Conservation (phyloP, 2,329 filamentous ascomycete species). For the Colletotrichum acutatum region DNA sequence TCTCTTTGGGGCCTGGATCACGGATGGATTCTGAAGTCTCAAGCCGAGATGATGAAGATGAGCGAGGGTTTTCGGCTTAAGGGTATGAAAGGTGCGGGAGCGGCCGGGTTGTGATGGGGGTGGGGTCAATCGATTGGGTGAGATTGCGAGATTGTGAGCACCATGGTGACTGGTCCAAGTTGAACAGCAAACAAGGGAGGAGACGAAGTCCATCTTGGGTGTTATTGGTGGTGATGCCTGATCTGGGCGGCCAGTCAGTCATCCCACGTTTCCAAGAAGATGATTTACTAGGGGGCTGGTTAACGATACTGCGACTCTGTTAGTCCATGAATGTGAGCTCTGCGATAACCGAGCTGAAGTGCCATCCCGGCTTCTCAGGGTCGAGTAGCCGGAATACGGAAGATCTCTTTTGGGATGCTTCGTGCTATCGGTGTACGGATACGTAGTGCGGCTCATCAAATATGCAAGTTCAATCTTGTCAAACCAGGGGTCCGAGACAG, state of each 20-base stretch:
- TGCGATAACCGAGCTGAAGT: conserved; percentile 9
- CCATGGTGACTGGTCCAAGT: background rate
- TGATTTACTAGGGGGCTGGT: background rate
- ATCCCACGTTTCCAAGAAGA: background rate
- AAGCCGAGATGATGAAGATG: background rate
- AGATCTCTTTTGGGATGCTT: background rate
- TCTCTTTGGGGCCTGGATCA: background rate
- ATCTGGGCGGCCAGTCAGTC: background rate
- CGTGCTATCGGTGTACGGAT: background rate
- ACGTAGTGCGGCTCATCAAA: conserved; percentile 1
- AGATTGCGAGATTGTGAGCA: background rate
- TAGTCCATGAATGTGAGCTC: background rate
- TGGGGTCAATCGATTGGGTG: background rate
- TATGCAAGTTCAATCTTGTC: background rate
- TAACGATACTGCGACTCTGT: too few relatives aligned
- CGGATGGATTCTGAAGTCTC: background rate
- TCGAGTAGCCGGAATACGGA: conserved; percentile 29
- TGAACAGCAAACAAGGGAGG: background rate
- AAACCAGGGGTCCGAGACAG: conserved; percentile 7
- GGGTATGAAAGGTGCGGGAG: conserved; percentile 13
- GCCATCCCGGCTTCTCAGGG: conserved; percentile 7
- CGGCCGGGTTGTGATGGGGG: conserved; percentile 10
- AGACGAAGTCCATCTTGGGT: background rate
- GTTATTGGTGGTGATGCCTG: background rate
- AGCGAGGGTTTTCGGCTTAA: conserved; percentile 17